Base-by-base conservation (phyloP, 2,329 filamentous ascomycete genomes). In the Paecilomyces variotii region DNA sequence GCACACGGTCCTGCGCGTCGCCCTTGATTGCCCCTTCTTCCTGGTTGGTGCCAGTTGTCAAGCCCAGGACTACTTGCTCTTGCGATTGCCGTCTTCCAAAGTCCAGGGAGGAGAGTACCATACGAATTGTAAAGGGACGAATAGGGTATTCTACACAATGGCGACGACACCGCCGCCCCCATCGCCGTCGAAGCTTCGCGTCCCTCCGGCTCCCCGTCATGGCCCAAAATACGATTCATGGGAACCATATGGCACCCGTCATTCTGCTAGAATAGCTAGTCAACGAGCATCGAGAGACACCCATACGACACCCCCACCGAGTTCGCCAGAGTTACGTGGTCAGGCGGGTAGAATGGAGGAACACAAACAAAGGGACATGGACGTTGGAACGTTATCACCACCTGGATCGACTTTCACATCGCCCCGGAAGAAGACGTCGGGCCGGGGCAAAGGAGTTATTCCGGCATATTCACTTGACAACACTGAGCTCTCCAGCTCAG, bases 91-190 rank as follows among this genome's bases (percentile, higher is more conserved):
- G 6, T 50, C 24, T 19, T 30, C 12, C 28, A 28, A 11, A 12
- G 25, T 6, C 10, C 25, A 14, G 50, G 50, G 9, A 52, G 50
- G 14, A 52, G 50, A 28, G 24, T 52, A 24, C 14, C 27, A 28
- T 24, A 5, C 14, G 50, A 10, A 28, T 28, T 26, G 24, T 52
- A 52, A 28, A 19, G 28, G 28, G 26, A 53, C 45, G 55, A 39
- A 28, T 54, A 28, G 32, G 32, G 25, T 9, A 57, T 27, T 54
- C 39, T 34, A 59, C 61, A 69, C 58, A 56, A 79, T 78, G 76
- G 72, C 76, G 56, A 72, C 76, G 39, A 79, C 77, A 64, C 77
- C 77, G 57, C 77, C 77, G n/a, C 77, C 77, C 53, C 76, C 76
- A 14, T 70, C 72, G 35, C 70, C 71, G 39, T 69, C 71, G 34